Base-by-base conservation (phyloP, 2,329 filamentous ascomycete genomes). In the Penicillium sp. region DNA sequence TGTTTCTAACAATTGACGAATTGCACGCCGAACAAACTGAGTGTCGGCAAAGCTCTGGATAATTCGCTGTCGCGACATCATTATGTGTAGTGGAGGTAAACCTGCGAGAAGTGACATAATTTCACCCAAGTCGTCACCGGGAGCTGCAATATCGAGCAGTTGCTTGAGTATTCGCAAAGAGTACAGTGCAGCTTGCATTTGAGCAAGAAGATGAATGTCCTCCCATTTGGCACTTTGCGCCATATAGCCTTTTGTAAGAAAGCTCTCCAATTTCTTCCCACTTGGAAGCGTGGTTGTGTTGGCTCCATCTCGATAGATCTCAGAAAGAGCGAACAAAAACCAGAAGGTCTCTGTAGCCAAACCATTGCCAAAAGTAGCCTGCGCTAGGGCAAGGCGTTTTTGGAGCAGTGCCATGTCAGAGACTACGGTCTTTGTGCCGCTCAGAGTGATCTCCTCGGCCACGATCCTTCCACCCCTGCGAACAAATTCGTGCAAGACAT, bases 161-260 rank as follows among this genome's bases (percentile, higher is more conserved):
- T 90, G 67, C 62, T 84, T 58, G 67, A 84, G 59, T 75, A 88
- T 81, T 40, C 84, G 78, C 1, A 88, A 65, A 0, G 85, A 88
- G 64, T 88, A 89, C 6, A 84, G 69, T 0, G 79, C 76, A 4
- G 82, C 82, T 50, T 87, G 82, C 0, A 84, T 69, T 58, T 87
- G 83, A 0, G 85, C 84, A 8, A 78, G 68, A 44, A 87, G 76
- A 62, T 90, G 87, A 40, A 88, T 70, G 16, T 80, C 73, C 9
- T 80, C 74, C 87, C 86, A 89, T 1, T 76, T 72, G 10, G 75
- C 51, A 1, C 63, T 61, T n/a, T 74, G 67, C 2, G 62, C 64
- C 57, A 65, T 63, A 45, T 65, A 63, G 1, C 69, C 69, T 9
- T 63, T 45, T 18, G 41, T 56, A 8, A 76, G 57, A 27, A 75